A percentile compares a stretch with the other conserved stretches of the same genome.
phyloP scores from a whole-genome alignment of 345 rosid genomes.

The Bruguiera parviflora region DNA sequence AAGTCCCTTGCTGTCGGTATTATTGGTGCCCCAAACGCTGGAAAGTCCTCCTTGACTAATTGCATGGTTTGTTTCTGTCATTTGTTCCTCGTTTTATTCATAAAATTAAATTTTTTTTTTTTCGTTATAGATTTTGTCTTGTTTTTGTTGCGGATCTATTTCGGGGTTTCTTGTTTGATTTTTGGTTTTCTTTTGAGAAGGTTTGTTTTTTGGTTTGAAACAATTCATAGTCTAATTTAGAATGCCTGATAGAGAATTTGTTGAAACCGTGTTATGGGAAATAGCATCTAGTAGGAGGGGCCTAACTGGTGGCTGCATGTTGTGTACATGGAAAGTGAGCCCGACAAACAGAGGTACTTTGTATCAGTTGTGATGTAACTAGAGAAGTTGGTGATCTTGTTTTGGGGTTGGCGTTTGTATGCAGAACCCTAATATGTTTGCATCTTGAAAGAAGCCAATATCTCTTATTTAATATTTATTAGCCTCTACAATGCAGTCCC shows the following conservation, averaged over 20 bases:
- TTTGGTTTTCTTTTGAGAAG: background rate
- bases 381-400: background rate
- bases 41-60: conserved; percentile 86
- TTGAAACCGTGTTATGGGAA: no score
- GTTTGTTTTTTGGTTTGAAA: background rate
- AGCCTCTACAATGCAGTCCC: background rate
- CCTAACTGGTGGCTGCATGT: no score
- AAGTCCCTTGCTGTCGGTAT: conserved; percentile 86
- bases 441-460: background rate
- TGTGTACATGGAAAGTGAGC: no score
- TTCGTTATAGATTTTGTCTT: no score
- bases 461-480: background rate
- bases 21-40: conserved; percentile 94
- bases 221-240: background rate
- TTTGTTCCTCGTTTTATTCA: background rate
- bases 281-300: no score
- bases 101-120: no score
- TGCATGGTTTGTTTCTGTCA: conserved; percentile 50
- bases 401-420: background rate
- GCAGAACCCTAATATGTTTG: background rate
- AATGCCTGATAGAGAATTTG: background rate
- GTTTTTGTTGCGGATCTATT: no score
- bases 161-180: background rate
- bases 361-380: background rate
- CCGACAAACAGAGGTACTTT: no score